Evolutionary conservation across 2,329 filamentous ascomycete genomes (phyloP).

Genomic region (Furcasterigmium sp.): DNA sequence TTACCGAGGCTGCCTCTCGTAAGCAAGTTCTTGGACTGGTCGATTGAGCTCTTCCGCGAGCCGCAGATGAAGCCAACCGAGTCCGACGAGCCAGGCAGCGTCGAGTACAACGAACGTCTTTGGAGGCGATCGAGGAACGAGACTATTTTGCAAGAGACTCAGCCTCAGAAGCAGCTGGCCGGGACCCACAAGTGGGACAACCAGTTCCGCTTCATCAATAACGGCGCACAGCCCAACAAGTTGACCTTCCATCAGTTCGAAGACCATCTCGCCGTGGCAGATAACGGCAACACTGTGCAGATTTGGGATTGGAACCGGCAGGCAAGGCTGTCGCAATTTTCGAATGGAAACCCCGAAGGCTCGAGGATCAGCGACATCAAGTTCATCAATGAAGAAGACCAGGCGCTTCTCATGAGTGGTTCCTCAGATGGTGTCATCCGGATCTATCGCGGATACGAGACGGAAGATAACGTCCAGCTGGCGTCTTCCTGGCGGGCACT

Average conservation of each 20-base stretch:
- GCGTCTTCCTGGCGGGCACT: conserved; percentile 88
- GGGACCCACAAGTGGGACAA: conserved; percentile 84
- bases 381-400: conserved; percentile 98
- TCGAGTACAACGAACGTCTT: conserved; percentile 90
- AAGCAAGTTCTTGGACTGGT: conserved; percentile 90
- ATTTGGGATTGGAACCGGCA: conserved; percentile 92
- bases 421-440: conserved; percentile 93
- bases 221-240: conserved; percentile 81
- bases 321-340: conserved; percentile 74
- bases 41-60: conserved; percentile 94
- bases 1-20: conserved; percentile 66
- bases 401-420: conserved; percentile 88
- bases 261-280: conserved; percentile 87
- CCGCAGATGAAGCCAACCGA: conserved; percentile 97
- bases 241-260: conserved; percentile 98
- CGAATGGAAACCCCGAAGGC: conserved; percentile 86
- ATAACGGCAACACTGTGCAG: conserved; percentile 84
- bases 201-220: conserved; percentile 78
- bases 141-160: conserved; percentile 83
- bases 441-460: conserved; percentile 89
- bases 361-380: conserved; percentile 92
- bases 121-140: conserved; percentile 94
- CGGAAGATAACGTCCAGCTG: conserved; percentile 68
- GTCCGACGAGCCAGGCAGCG: conserved; percentile 91
- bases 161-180: conserved; percentile 86